These are phyloP conservation scores for Primulina eburnea DNA, from an alignment of 257 asterid genomes.

Conservation along the genomic window DNA sequence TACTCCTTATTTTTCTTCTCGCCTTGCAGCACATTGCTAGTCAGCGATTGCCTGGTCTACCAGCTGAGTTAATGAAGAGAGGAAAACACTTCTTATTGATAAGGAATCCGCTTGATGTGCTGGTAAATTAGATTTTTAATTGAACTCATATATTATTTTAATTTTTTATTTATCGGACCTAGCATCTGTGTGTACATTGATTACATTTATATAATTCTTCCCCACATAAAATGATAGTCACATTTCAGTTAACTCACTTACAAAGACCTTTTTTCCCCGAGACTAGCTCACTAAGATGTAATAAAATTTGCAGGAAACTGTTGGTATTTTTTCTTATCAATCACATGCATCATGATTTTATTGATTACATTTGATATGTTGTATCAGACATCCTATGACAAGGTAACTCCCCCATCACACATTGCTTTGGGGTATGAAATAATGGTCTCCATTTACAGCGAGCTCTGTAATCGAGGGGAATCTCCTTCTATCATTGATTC, in stretches of 20 bases:
- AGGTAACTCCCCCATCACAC: slow-evolving; percentile 63
- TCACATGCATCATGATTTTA: slow-evolving; percentile 12
- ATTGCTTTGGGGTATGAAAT: slow-evolving; percentile 60
- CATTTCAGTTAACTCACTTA: background rate
- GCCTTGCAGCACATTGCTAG: slow-evolving; percentile 46
- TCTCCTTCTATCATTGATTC: slow-evolving; percentile 72
- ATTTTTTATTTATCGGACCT: background rate
- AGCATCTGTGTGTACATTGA: too few species aligned
- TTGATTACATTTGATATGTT: slow-evolving; percentile 25
- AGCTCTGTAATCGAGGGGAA: slow-evolving; percentile 59
- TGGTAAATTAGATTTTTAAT: slow-evolving; percentile 32
- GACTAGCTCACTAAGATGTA: slow-evolving; percentile 17
- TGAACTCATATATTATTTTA: background rate
- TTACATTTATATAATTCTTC: background rate
- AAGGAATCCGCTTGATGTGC: slow-evolving; percentile 50
- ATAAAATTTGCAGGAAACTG: slow-evolving; percentile 9
- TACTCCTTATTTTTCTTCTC: slow-evolving; percentile 1
- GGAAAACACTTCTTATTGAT: slow-evolving; percentile 51
- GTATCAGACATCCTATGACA: slow-evolving; percentile 68
- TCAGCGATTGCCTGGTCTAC: slow-evolving; percentile 40
- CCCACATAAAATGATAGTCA: background rate
- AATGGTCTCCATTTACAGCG: slow-evolving; percentile 57
- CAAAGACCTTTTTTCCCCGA: background rate
- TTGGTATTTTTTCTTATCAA: slow-evolving; percentile 10
- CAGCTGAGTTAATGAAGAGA: slow-evolving; percentile 39